phyloP scores from a whole-genome alignment of 768 basidiomycete genomes.

The Scleroderma citrinum region DNA sequence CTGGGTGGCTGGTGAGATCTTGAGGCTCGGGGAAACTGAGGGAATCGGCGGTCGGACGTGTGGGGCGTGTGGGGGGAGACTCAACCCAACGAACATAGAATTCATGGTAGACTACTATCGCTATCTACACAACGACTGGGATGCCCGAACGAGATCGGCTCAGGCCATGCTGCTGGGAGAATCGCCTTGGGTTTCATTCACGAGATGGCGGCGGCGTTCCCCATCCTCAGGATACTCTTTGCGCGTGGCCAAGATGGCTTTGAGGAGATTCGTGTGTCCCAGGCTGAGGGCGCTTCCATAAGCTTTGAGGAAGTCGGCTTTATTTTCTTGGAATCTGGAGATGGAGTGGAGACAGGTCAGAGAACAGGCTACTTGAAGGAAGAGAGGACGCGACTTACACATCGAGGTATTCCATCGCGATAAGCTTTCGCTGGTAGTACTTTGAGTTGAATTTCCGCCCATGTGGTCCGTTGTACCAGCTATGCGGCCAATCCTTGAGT shows the following conservation, averaged over 20 bases:
- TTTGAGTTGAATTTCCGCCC: not conserved
- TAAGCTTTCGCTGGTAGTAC: not conserved
- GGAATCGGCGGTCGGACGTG: too few relatives aligned
- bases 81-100: too few relatives aligned
- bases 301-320: not conserved
- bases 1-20: too few relatives aligned
- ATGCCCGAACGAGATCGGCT: too few relatives aligned
- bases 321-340: not conserved
- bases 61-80: too few relatives aligned
- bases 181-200: too few relatives aligned
- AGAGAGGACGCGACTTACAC: not conserved
- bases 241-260: not conserved
- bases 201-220: too few relatives aligned
- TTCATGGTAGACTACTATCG: too few relatives aligned
- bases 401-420: not conserved
- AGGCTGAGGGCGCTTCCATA: not conserved
- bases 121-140: too few relatives aligned
- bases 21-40: too few relatives aligned
- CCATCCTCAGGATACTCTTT: too few relatives aligned
- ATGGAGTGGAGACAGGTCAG: not conserved
- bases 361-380: not conserved
- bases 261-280: not conserved
- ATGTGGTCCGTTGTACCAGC: not conserved
- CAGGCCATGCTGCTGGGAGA: too few relatives aligned
- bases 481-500: constrained; percentile 5